phyloP scores from a whole-genome alignment of 257 asterid species.

The Cruciata laevipes region DNA sequence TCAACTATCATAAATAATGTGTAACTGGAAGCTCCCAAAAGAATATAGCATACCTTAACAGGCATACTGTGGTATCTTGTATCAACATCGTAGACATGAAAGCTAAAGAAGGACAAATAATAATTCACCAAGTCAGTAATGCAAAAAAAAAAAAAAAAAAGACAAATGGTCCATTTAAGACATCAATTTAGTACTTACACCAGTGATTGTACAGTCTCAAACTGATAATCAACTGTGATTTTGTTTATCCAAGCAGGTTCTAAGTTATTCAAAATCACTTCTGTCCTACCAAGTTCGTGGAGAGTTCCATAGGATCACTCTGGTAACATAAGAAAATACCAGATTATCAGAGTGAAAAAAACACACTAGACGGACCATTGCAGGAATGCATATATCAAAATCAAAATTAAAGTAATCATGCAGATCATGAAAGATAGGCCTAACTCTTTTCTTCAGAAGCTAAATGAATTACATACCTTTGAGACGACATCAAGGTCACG shows the following conservation, averaged over 20 bases:
- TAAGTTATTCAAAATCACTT: conserved; percentile 70
- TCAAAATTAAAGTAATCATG: background rate
- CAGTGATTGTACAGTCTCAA: conserved; percentile 65
- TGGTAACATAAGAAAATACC: conserved; percentile 27
- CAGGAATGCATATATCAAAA: background rate
- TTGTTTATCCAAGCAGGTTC: conserved; percentile 71
- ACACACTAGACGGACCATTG: background rate
- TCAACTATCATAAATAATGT: background rate
- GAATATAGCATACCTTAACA: conserved; percentile 46
- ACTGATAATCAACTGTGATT: conserved; percentile 58
- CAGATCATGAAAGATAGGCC: background rate
- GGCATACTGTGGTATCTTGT: conserved; percentile 56
- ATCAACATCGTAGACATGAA: conserved; percentile 71
- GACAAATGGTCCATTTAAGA: background rate
- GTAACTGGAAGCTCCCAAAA: background rate
- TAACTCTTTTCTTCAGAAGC: no score
- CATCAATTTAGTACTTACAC: conserved; percentile 37
- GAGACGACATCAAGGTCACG: conserved; percentile 53
- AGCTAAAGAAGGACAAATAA: conserved; percentile 37
- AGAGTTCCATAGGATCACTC: conserved; percentile 90
- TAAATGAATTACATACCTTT: conserved; percentile 40
- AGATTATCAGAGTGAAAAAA: background rate
- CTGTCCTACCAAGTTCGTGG: conserved; percentile 83
- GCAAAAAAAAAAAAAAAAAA: background rate
- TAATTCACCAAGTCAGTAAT: conserved; percentile 6